Conservation (phyloP, 768 basidiomycete species). For the Termitomyces heimii region DNA sequence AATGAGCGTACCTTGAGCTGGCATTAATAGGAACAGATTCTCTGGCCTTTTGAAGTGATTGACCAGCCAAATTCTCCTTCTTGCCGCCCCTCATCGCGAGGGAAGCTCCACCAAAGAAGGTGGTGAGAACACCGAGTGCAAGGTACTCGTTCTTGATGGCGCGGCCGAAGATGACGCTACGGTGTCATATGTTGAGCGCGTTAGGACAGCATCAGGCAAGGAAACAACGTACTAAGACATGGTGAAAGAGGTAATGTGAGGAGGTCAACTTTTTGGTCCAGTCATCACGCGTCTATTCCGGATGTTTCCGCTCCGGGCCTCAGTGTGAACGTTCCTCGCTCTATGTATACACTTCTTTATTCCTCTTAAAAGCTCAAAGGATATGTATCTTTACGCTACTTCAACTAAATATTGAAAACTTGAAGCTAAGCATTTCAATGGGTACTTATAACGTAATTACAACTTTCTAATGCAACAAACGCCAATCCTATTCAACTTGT, state of each 20-base stretch:
- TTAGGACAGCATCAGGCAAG: background rate
- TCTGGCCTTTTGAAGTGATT: conserved; percentile 53
- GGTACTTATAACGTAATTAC: background rate
- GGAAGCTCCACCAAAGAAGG: conserved; percentile 47
- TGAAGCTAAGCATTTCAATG: background rate
- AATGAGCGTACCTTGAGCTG: conserved; percentile 55
- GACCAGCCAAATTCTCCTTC: conserved; percentile 36
- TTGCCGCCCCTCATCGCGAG: conserved; percentile 53
- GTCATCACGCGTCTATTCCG: conserved; percentile 12
- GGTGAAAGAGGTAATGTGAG: conserved; percentile 4
- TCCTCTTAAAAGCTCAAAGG: background rate
- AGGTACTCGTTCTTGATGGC: conserved; percentile 80
- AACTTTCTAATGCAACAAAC: background rate
- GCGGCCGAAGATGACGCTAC: conserved; percentile 72
- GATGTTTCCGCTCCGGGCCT: conserved; percentile 15
- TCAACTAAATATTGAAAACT: background rate
- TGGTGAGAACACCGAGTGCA: conserved; percentile 58
- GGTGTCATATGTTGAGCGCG: background rate
- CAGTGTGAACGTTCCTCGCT: background rate
- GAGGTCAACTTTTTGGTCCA: conserved; percentile 12
- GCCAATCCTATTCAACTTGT: too few relatives aligned
- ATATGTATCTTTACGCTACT: background rate
- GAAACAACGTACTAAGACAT: conserved; percentile 17
- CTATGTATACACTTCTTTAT: too few relatives aligned
- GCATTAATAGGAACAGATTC: conserved; percentile 59